Conservation (phyloP, 2,329 filamentous ascomycete genomes). For the Fusarium sp. region DNA sequence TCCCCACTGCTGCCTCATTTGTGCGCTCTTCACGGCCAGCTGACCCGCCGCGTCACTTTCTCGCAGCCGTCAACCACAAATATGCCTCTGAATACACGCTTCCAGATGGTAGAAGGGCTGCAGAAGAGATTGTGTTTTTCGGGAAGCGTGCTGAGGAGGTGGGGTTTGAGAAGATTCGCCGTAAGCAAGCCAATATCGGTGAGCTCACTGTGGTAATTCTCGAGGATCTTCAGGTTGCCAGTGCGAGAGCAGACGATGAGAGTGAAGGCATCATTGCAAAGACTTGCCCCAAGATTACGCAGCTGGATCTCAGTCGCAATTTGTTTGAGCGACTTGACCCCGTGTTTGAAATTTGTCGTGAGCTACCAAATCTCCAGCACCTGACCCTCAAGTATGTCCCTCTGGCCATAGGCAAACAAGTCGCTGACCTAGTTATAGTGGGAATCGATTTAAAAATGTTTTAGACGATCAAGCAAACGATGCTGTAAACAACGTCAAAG, state of each 20-base stretch:
- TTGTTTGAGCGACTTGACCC: conserved; percentile 75
- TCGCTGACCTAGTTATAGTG: conserved; percentile 58
- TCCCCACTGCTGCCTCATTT: conserved; percentile 83
- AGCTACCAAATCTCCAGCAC: conserved; percentile 71
- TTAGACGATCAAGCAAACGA: conserved; percentile 48
- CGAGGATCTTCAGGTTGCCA: conserved; percentile 74
- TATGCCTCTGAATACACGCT: conserved; percentile 72
- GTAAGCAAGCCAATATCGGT: conserved; percentile 78
- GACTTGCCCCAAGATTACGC: conserved; percentile 73
- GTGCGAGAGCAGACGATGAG: conserved; percentile 45
- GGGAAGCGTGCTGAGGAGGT: conserved; percentile 91
- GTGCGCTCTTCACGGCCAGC: conserved; percentile 78
- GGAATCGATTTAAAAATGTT: conserved; percentile 72
- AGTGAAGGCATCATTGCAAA: conserved; percentile 53
- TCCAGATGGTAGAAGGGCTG: conserved; percentile 50
- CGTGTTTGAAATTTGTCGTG: conserved; percentile 75
- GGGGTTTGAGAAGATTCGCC: conserved; percentile 91
- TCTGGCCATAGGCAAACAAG: not conserved
- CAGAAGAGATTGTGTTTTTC: conserved; percentile 70
- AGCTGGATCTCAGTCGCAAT: conserved; percentile 88
- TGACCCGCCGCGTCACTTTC: conserved; percentile 76
- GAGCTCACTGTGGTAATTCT: conserved; percentile 85
- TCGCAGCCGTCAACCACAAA: conserved; percentile 83
- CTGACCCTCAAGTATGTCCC: conserved; percentile 76
- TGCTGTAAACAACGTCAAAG: conserved; percentile 62